Evolutionary conservation across 2,329 filamentous ascomycete species (phyloP), one percentile per base, ranked within the genome.

Genomic region (Pseudophaeomoniella oleicola): DNA sequence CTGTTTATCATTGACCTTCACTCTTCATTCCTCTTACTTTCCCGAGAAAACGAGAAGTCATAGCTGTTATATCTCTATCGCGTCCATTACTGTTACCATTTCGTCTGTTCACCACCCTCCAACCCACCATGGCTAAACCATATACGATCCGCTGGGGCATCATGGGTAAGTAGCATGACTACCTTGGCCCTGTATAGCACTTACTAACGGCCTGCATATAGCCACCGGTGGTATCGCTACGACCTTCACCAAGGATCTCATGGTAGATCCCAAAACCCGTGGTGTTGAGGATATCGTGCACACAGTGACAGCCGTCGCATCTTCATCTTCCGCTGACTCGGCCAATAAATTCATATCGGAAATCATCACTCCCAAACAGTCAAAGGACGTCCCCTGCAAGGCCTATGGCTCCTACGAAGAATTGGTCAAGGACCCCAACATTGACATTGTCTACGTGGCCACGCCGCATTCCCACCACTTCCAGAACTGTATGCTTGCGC

Each of bases 381-480:
- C 43, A 5, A 13, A 34, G 19, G 18, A 16, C 16, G 61, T 69
- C 13, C 67, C 73, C 5, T 78, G 80, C 39, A 73, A 73, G 48
- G 69, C 78, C 6, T 92, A 93, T 53, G 82, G 80, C 40, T 83
- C 78, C 9, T 94, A 94, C 59, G 69, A 77, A 42, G 81, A 86
- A 54, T 71, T 94, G 17, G 84, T 88, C 16, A 70, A 72, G 35
- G 83, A 93, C 54, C 64, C 78, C 4, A 71, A 83, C 49, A 72
- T 93, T 46, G 82, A 93, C 56, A 82, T 92, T 48, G 62, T 94
- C 60, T 94, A 93, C 58, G 74, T 94, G 38, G 85, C 84, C 16
- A 93, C 86, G 3, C 86, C 86, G 12, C 86, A 93, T 63, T 87
- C 81, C 49, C 86, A 93, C 57, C 86, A 94, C 64, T 93, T 87